Evolutionary conservation across 768 basidiomycete species (phyloP).

Genomic region (Leccinum uliginosum): DNA sequence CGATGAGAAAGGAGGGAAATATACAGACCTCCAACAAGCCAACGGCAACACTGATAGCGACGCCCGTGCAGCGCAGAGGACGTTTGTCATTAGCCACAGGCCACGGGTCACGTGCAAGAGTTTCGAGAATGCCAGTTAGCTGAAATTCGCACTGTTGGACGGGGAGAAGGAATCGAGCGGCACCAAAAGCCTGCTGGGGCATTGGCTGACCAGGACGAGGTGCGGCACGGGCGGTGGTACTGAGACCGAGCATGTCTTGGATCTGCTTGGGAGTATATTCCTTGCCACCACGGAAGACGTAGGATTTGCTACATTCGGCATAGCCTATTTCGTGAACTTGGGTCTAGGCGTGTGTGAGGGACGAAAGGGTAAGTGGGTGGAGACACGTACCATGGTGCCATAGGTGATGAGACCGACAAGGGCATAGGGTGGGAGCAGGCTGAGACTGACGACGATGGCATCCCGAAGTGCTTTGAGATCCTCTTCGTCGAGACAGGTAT

Average conservation of each 20-base stretch:
- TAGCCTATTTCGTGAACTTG: conserved; percentile 99
- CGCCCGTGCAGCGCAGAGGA: conserved; percentile 90
- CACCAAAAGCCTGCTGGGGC: conserved; percentile 76
- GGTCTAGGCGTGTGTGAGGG: conserved; percentile 47
- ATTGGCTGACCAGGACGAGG: conserved; percentile 83
- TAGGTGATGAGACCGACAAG: conserved; percentile 94
- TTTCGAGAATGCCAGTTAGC: conserved; percentile 88
- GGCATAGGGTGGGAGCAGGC: conserved; percentile 88
- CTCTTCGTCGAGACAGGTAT: conserved; percentile 94
- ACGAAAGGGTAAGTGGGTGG: neutral
- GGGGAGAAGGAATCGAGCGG: conserved; percentile 88
- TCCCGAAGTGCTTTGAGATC: conserved; percentile 95
- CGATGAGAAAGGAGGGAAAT: neutral
- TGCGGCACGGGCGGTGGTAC: conserved; percentile 72
- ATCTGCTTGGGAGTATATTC: conserved; percentile 96
- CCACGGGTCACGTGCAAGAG: conserved; percentile 90
- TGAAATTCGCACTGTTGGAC: conserved; percentile 94
- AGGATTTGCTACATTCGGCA: conserved; percentile 93
- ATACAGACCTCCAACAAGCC: conserved; percentile 75
- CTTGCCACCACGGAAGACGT: conserved; percentile 97
- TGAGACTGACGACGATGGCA: conserved; percentile 90
- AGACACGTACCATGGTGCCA: conserved; percentile 83
- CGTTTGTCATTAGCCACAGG: conserved; percentile 95
- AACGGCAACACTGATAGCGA: conserved; percentile 89
- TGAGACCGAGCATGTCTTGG: conserved; percentile 91